These are phyloP conservation scores for Peronosclerospora sorghi DNA, from an alignment of 352 stramenopile genomes.

Conservation along the genomic window DNA sequence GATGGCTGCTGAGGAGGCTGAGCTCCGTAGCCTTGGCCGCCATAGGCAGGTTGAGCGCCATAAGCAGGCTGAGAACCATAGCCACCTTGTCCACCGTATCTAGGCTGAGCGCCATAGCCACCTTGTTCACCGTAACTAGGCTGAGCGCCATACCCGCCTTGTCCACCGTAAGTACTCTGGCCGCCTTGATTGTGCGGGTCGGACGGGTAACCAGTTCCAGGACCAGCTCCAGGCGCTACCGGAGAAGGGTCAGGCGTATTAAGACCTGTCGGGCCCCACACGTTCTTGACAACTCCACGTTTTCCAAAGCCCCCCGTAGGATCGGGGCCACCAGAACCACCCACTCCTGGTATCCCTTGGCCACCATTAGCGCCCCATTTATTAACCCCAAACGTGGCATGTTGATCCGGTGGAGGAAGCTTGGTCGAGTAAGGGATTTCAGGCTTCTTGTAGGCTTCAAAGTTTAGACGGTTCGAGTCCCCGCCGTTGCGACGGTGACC, in stretches of 20 bases:
- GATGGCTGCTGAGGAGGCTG: slow-evolving; percentile 18
- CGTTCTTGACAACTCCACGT: slow-evolving; percentile 63
- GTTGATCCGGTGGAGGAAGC: slow-evolving; percentile 44
- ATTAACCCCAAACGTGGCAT: slow-evolving; percentile 36
- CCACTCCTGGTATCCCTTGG: slow-evolving; percentile 22
- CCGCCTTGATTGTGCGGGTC: slow-evolving; percentile 28
- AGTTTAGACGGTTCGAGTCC: slow-evolving; percentile 64
- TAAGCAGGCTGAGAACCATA: slow-evolving; percentile 21
- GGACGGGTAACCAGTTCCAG: slow-evolving; percentile 23
- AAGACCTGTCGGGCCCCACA: slow-evolving; percentile 75
- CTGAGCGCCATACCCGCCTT: slow-evolving; percentile 16
- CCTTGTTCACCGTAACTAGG: slow-evolving; percentile 25
- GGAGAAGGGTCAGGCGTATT: slow-evolving; percentile 38
- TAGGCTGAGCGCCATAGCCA: slow-evolving; percentile 14
- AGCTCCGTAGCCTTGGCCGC: slow-evolving; percentile 20
- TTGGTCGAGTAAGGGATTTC: slow-evolving; percentile 81
- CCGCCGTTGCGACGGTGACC: slow-evolving; percentile 41
- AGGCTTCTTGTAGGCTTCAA: slow-evolving; percentile 85
- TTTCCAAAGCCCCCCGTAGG: slow-evolving; percentile 34
- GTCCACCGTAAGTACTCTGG: slow-evolving; percentile 20
- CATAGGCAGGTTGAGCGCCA: slow-evolving; percentile 27
- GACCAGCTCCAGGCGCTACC: slow-evolving; percentile 5
- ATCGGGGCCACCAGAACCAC: slow-evolving; percentile 22
- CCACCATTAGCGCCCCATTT: slow-evolving; percentile 41
- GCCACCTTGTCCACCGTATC: slow-evolving; percentile 27